These are phyloP conservation scores for Gymnopilus junonius DNA, from an alignment of 768 basidiomycete species.

Conservation along the genomic window DNA sequence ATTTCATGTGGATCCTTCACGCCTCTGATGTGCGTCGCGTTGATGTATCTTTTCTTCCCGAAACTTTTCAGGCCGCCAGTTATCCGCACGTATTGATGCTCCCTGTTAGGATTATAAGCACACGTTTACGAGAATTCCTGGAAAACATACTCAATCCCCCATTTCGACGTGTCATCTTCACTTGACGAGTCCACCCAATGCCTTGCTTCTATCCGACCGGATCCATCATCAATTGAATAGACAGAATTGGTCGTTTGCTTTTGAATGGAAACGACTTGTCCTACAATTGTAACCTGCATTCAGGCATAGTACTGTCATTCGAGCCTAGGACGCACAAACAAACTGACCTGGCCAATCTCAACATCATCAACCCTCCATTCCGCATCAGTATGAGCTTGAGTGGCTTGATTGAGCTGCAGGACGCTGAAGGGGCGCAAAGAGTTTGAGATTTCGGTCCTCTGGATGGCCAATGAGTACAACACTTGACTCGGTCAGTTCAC, in stretches of 20 bases:
- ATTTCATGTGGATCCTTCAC: conserved; percentile 76
- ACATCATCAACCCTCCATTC: conserved; percentile 85
- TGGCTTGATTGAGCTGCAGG: conserved; percentile 73
- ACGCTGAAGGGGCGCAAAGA: conserved; percentile 73
- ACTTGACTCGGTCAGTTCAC: neutral
- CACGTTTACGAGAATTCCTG: neutral
- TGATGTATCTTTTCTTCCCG: conserved; percentile 80
- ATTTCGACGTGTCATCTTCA: conserved; percentile 57
- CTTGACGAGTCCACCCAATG: conserved; percentile 78
- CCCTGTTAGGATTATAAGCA: conserved; percentile 45
- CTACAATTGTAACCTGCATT: conserved; percentile 30
- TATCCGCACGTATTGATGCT: conserved; percentile 79
- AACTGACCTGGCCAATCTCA: conserved; percentile 77
- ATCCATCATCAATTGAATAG: conserved; percentile 86
- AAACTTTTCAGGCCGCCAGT: conserved; percentile 85
- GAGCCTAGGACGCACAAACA: neutral
- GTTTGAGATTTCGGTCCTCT: conserved; percentile 44
- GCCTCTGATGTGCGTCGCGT: conserved; percentile 72
- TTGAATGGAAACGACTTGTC: conserved; percentile 67
- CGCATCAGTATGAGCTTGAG: conserved; percentile 86
- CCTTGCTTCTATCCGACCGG: conserved; percentile 75
- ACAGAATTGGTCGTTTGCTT: conserved; percentile 80
- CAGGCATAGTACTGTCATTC: neutral
- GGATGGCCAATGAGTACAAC: neutral
- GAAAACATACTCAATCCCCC: conserved; percentile 46